Evolutionary conservation across 305 asterid species (phyloP).

Genomic region (Fraxinus paxiana): DNA sequence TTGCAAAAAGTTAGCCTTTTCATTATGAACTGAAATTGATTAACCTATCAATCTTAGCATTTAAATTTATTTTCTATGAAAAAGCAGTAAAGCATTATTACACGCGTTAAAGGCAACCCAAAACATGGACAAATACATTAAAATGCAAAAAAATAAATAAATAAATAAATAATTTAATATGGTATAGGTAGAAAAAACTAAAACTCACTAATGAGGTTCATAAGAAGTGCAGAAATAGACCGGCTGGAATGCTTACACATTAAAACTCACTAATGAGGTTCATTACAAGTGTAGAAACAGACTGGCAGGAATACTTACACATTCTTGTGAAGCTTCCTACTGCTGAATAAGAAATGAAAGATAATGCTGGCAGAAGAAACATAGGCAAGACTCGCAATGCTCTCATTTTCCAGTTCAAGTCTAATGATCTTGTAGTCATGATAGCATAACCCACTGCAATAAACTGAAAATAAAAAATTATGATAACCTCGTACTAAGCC

Average conservation of each 20-base stretch:
- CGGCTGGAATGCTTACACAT: constrained; percentile 34
- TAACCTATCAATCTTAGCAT: background rate
- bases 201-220: background rate
- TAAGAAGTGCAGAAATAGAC: background rate
- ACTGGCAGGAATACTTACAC: constrained; percentile 32
- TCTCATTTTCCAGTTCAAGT: constrained; percentile 46
- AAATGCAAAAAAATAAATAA: background rate
- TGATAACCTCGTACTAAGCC: background rate
- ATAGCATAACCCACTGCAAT: constrained; percentile 46
- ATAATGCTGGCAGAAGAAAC: constrained; percentile 41
- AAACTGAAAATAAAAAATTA: constrained; percentile 20
- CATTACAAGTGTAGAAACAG: background rate
- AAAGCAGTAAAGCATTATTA: background rate
- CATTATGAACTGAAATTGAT: background rate
- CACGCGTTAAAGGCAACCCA: background rate
- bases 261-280: background rate
- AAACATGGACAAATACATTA: background rate
- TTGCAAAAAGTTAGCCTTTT: background rate
- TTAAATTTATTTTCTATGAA: background rate
- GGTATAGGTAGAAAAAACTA: background rate
- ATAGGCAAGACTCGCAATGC: constrained; percentile 45
- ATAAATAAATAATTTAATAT: too few species aligned
- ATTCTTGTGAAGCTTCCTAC: constrained; percentile 34
- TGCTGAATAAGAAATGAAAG: constrained; percentile 31
- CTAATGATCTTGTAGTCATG: constrained; percentile 44